Base-by-base conservation (phyloP, 2,329 filamentous ascomycete species). In the Teratosphaeriaceae sp. region DNA sequence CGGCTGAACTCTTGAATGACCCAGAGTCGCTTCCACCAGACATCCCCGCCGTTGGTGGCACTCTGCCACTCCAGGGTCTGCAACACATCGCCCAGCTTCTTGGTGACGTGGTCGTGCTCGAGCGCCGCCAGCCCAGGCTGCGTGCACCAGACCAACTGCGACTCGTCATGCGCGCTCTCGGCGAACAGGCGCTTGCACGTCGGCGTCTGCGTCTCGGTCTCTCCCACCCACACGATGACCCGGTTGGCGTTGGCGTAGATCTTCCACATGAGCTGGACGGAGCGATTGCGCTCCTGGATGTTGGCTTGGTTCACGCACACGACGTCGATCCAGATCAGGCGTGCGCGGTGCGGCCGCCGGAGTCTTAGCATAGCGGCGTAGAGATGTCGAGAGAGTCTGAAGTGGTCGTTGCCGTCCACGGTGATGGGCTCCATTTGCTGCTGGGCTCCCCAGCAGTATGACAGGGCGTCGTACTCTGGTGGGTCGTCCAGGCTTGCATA, bases 211-310 rank as follows among this genome's bases (percentile, higher is more conserved):
- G 39, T 13, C 11, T 43, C 44, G 16, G 23, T 47, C 29, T 42
- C 13, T 3, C 60, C 60, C 19, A 63, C 38, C 59, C 58, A 62
- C 16, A 60, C 34, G 18, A 60, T 37, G 2, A 62, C 58, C 21
- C 42, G 31, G 12, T 49, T 18, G 3, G 61, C 59, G 19, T 47
- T 20, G 11, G 22, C 29, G 38, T 60, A 62, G 18, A 62, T 57
- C 13, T 35, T 34, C 5, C 44, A 43, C 52, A 62, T 62, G 13
- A 59, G 52, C 23, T 42, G 31, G 5, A 58, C 56, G 36, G 59
- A 56, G 13, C 58, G 53, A 13, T 51, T 52, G 24, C 49, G 44
- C 45, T 61, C 56, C 37, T 38, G 38, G 1, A 37, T 13, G 27
- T 60, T 48, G 1, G 20, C 26, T 46, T 62, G 60, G 36, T 61